A percentile compares a stretch with the other conserved stretches of the same genome.
These are phyloP conservation scores for Claviceps capensis DNA, from an alignment of 2,329 filamentous ascomycete genomes.

Conservation along the genomic window DNA sequence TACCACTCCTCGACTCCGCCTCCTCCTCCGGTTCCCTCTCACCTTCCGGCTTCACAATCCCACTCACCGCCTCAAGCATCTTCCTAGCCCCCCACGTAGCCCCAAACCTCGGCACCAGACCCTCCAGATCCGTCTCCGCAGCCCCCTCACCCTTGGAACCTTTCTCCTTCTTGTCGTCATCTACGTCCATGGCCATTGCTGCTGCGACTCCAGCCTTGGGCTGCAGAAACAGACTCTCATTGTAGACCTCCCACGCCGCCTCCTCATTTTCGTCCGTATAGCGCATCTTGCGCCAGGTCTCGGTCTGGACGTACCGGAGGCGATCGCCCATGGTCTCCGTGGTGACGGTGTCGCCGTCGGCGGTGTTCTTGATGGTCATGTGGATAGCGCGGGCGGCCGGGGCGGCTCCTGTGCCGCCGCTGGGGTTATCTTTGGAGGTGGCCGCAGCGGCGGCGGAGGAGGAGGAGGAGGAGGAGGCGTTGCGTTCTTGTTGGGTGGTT, in stretches of 20 bases:
- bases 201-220: constrained; percentile 7
- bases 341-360: constrained; percentile 50
- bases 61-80: constrained; percentile 32
- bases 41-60: constrained; percentile 23
- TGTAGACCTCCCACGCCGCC: constrained; percentile 63
- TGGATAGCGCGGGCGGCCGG: constrained; percentile 61
- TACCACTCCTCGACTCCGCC: constrained; percentile 8
- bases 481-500: constrained; percentile 52
- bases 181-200: background rate
- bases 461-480: constrained; percentile 24
- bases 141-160: constrained; percentile 2
- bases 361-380: constrained; percentile 70
- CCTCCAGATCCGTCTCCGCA: constrained; percentile 16
- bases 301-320: constrained; percentile 64
- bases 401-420: constrained; percentile 18
- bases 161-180: constrained; percentile 3
- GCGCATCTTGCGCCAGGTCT: constrained; percentile 65
- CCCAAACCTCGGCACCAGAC: constrained; percentile 24
- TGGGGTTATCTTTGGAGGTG: constrained; percentile 10
- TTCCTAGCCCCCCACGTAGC: constrained; percentile 30
- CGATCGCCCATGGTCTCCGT: constrained; percentile 63
- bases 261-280: constrained; percentile 73
- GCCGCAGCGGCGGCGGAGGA: constrained; percentile 20
- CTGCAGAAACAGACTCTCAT: constrained; percentile 47
- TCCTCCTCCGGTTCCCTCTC: constrained; percentile 8